These are phyloP conservation scores for Hygrophorus pudorinus DNA, from an alignment of 768 basidiomycete species.

Conservation along the genomic window DNA sequence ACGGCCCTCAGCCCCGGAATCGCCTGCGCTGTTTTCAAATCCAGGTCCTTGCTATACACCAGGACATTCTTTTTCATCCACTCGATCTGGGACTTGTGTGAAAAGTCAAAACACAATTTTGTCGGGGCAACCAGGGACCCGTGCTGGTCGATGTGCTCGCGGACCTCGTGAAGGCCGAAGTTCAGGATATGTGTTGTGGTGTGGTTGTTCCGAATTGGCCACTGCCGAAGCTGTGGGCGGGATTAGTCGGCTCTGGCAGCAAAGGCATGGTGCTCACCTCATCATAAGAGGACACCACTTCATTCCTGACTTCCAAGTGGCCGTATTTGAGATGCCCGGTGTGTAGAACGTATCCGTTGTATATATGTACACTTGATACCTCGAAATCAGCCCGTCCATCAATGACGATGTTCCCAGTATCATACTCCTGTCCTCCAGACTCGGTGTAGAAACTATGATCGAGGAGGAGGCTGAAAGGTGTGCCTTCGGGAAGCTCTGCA, in stretches of 20 bases:
- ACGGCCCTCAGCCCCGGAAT: no score
- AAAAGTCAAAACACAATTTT: constrained; percentile 97
- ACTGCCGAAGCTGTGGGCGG: constrained; percentile 62
- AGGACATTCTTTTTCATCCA: constrained; percentile 88
- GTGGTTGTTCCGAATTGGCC: constrained; percentile 96
- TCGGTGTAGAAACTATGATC: constrained; percentile 96
- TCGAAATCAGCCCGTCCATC: constrained; percentile 90
- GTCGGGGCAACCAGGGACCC: no score
- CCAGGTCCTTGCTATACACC: no score
- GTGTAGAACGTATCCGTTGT: no score
- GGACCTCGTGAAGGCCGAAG: constrained; percentile 89
- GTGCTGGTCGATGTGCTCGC: constrained; percentile 97
- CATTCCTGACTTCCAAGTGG: constrained; percentile 61
- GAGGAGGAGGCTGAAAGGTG: constrained; percentile 76
- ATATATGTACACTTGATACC: no score
- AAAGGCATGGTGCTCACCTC: constrained; percentile 41
- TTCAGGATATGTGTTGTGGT: constrained; percentile 86
- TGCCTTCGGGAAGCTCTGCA: constrained; percentile 47
- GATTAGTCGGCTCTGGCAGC: constrained; percentile 2
- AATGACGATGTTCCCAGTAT: constrained; percentile 93
- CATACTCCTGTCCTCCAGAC: constrained; percentile 93
- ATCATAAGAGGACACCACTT: no score
- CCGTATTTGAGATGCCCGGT: constrained; percentile 89
- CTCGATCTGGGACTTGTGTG: constrained; percentile 84
- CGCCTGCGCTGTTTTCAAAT: constrained; percentile 65